Evolutionary conservation across 2,329 filamentous ascomycete genomes (phyloP).

Genomic region (Samsoniella hepiali): DNA sequence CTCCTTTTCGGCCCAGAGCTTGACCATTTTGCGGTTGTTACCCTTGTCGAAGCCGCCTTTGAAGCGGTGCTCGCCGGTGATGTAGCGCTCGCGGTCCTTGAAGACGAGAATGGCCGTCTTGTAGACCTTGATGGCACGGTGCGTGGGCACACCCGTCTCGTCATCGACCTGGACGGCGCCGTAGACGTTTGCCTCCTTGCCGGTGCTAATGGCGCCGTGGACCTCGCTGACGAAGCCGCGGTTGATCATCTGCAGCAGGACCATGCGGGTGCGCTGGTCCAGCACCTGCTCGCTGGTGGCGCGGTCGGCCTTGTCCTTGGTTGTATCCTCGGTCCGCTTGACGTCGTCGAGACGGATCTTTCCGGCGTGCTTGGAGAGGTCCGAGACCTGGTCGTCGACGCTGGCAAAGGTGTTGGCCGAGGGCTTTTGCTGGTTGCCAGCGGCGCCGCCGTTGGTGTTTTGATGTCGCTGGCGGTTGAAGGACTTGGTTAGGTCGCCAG

Average conservation of each 20-base stretch:
- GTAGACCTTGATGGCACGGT: slow-evolving; percentile 96
- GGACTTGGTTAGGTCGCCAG: slow-evolving; percentile 74
- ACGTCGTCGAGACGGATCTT: slow-evolving; percentile 78
- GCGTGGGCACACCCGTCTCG: slow-evolving; percentile 52
- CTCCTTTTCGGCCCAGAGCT: slow-evolving; percentile 98
- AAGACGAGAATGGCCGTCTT: slow-evolving; percentile 97
- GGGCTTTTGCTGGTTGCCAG: slow-evolving; percentile 73
- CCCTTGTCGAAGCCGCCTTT: slow-evolving; percentile 88
- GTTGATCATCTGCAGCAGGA: slow-evolving; percentile 94
- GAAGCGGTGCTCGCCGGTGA: slow-evolving; percentile 91
- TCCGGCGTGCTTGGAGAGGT: slow-evolving; percentile 77
- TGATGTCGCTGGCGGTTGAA: slow-evolving; percentile 81
- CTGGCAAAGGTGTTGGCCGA: slow-evolving; percentile 74
- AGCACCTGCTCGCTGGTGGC: slow-evolving; percentile 94
- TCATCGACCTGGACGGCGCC: slow-evolving; percentile 70
- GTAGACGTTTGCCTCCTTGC: slow-evolving; percentile 98
- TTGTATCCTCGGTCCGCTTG: slow-evolving; percentile 50
- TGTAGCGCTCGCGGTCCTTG: slow-evolving; percentile 96
- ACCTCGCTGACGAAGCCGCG: slow-evolving; percentile 84
- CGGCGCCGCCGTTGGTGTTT: slow-evolving; percentile 42
- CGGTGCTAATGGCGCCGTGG: slow-evolving; percentile 91
- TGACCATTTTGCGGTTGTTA: slow-evolving; percentile 95
- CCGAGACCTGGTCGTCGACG: slow-evolving; percentile 83
- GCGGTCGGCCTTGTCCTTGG: slow-evolving; percentile 86
- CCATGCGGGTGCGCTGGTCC: slow-evolving; percentile 91